Base-by-base conservation (phyloP, 495 filamentous ascomycete species). In the Chaetomium fimeti region DNA sequence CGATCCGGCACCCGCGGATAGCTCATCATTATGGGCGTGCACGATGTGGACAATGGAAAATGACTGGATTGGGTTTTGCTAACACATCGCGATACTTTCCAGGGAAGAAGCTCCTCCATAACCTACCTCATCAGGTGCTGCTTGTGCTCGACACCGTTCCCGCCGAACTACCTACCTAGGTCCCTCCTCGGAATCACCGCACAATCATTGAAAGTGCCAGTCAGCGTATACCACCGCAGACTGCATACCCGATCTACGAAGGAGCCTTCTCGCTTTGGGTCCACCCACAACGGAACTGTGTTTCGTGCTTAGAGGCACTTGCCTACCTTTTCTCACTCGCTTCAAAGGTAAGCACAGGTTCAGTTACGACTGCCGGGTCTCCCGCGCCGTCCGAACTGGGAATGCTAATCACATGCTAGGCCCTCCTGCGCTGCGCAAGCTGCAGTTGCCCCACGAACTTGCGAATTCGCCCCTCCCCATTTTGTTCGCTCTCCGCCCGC, bases 241-340 rank as follows among this genome's bases (percentile, higher is more conserved):
- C 32, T 36, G 32, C 5, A 36, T 36, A 36, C 9, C 32, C 4
- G 9, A 36, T n/a, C n/a, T 25, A 49, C 9, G 20, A 52, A 52
- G 24, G 22, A 9, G 16, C 15, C 48, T 52, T 27, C 48, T 27
- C 24, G 12, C 27, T 27, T 24, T 22, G 32, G 18, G 20, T 56
- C 5, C 16, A 40, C 11, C 2, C n/a, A 6, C 32, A 9, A 43
- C 59, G 60, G 42, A 66, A 68, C 57, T 36, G 68, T 68, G 60
- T 62, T 70, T 62, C 53, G 68, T 61, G 32, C 8, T 11, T 9
- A 36, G n/a, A n/a, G n/a, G n/a, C n/a, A n/a, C n/a, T n/a, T n/a
- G n/a, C 56, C 60, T 61, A n/a, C 49, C 57, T 60, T 57, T 47
- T 56, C 27, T 57, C 28, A 13, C 25, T 32, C 29, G 25, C 61